Base-by-base conservation (phyloP, 208 protist genomes). In the Blastocrithidia nonstop region DNA sequence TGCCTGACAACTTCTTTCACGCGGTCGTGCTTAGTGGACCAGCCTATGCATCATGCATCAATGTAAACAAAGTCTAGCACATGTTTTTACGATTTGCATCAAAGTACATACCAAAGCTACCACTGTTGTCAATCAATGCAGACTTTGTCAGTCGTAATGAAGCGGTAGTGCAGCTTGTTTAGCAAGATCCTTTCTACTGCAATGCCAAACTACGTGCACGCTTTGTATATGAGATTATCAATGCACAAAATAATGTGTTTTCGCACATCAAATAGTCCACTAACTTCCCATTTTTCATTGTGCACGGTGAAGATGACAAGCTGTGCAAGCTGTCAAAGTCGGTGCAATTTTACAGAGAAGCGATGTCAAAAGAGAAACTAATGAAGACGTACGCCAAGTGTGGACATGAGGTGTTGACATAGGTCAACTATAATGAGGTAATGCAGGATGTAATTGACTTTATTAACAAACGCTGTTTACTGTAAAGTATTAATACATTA, bases 11-110 rank as follows among this genome's bases (percentile, higher is more conserved):
- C 1, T 45, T 17, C 17, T 72, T 61, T 22, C 35, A 40, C 20
- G 65, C 49, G 6, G 70, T 87, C 22, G 43, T 87, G 1, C 66
- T 87, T 3, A 83, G 72, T 45, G 77, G 72, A 19, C 77, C 77
- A 0, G 72, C 69, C 9, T 31, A n/a, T 75, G 15, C 36, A 47
- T 16, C 16, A 58, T 15, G 21, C 4, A 32, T 38, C 4, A 23
- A 32, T 23, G 9, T 6, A 3, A 19, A 3, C 13, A n/a, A 36
- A 40, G 2, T 25, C 27, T n/a, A 71, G 45, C 32, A 20, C 66
- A 33, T 45, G 11, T 1, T 78, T 11, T 47, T 39, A 1, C 16
- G 28, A n/a, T 66, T 32, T 21, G 38, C 83, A 13, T 58, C 63
- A 0, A 11, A 15, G 16, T 70, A 43, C 27, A 3, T 71, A 3